Percentiles rank a stretch among this genome's conserved stretches.
These are phyloP conservation scores for Thermothielavioides terrestris DNA, from an alignment of 495 filamentous ascomycete species.

Conservation along the genomic window DNA sequence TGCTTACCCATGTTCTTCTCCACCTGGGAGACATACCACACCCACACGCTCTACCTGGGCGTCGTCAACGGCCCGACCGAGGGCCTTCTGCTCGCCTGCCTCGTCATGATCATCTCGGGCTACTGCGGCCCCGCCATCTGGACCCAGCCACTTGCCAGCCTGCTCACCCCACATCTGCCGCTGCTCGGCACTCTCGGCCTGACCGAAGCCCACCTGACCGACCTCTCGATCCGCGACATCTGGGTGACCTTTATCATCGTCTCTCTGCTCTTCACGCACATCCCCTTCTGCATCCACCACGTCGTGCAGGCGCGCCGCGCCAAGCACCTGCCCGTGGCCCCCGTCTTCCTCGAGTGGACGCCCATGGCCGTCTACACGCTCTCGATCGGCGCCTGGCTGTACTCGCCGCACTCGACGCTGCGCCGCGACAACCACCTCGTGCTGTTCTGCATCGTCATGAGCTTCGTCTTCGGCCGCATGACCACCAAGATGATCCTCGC, in stretches of 20 bases:
- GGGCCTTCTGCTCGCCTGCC: constrained; percentile 80
- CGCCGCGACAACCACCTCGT: constrained; percentile 76
- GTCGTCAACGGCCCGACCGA: constrained; percentile 97
- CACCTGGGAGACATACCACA: constrained; percentile 99
- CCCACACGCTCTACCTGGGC: constrained; percentile 92
- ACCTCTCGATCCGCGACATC: constrained; percentile 66
- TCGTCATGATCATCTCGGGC: constrained; percentile 76
- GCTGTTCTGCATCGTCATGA: constrained; percentile 87
- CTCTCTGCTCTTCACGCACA: constrained; percentile 68
- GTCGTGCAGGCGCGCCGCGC: constrained; percentile 67
- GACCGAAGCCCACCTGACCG: constrained; percentile 47
- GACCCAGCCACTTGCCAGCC: constrained; percentile 59
- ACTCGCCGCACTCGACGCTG: constrained; percentile 73
- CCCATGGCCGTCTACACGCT: constrained; percentile 76
- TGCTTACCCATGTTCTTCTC: constrained; percentile 98
- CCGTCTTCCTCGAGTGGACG: constrained; percentile 89
- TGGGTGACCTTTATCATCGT: constrained; percentile 72
- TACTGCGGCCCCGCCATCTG: constrained; percentile 84
- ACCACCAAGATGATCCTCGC: constrained; percentile 99
- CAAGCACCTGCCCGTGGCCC: constrained; percentile 65
- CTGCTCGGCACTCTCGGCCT: constrained; percentile 31
- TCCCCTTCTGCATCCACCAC: constrained; percentile 74
- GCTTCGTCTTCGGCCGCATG: constrained; percentile 98
- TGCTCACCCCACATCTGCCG: constrained; percentile 40
- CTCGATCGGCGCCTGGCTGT: constrained; percentile 73